These are phyloP conservation scores for Aspergillus campestris DNA, from an alignment of 495 filamentous ascomycete genomes.

Conservation along the genomic window DNA sequence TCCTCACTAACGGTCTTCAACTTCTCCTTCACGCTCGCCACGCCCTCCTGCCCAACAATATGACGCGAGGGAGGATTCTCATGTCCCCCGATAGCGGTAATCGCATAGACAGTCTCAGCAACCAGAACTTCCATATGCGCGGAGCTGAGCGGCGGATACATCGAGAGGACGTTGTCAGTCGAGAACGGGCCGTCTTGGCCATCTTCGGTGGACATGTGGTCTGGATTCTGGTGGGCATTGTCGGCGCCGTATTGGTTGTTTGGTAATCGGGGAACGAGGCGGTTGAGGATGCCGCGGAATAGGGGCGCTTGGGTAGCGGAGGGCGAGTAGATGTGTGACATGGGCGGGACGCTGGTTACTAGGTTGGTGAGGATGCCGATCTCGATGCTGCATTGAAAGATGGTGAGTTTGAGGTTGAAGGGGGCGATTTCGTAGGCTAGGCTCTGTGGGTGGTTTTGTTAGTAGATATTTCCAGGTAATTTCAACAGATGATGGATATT, in stretches of 20 bases:
- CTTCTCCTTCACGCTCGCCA: conserved; percentile 87
- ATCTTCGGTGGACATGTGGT: conserved; percentile 26
- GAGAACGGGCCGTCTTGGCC: conserved; percentile 37
- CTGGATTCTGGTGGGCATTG: conserved; percentile 12
- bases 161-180: conserved; percentile 49
- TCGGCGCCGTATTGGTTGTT: conserved; percentile 17
- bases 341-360: conserved; percentile 72
- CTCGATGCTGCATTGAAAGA: conserved; percentile 85
- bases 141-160: conserved; percentile 62
- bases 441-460: conserved; percentile 37
- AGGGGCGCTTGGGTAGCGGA: conserved; percentile 69
- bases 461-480: too few relatives aligned
- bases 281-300: conserved; percentile 69
- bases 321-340: conserved; percentile 61
- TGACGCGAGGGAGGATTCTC: conserved; percentile 93
- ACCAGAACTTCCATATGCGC: conserved; percentile 59
- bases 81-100: conserved; percentile 85
- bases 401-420: conserved; percentile 93
- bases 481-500: conserved; percentile 2
- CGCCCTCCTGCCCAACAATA: conserved; percentile 87
- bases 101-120: conserved; percentile 82
- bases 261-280: conserved; percentile 53
- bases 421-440: conserved; percentile 95
- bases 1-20: conserved; percentile 94
- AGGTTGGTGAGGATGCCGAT: conserved; percentile 77